A percentile compares a stretch with the other conserved stretches of the same genome.
Evolutionary conservation across 108 stramenopile species (phyloP).

Genomic region (Nannochloropsis gaditana): DNA sequence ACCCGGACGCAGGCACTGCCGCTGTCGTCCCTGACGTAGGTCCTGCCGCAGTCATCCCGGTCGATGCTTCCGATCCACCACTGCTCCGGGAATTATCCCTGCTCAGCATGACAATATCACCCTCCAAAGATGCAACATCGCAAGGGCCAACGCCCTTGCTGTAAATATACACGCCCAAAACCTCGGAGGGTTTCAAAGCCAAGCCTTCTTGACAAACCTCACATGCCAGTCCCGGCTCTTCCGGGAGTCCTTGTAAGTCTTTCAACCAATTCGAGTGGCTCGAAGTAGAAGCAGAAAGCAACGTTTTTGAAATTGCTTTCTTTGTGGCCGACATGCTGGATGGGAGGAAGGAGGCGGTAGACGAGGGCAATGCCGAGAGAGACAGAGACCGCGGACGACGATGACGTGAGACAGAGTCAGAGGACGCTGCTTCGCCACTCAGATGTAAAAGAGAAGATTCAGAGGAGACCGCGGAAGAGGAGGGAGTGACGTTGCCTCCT

Average conservation of each 20-base stretch:
- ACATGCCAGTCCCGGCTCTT: constrained; percentile 48
- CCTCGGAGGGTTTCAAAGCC: constrained; percentile 9
- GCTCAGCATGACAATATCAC: constrained; percentile 33
- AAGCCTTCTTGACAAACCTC: constrained; percentile 49
- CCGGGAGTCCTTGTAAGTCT: constrained; percentile 43
- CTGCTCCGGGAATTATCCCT: background rate
- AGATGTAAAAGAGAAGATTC: background rate
- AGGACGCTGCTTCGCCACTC: background rate
- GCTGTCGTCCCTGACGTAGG: background rate
- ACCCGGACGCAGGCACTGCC: background rate
- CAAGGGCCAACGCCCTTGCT: constrained; percentile 20
- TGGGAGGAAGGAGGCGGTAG: background rate
- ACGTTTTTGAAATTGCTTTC: constrained; percentile 21
- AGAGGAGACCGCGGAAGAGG: background rate
- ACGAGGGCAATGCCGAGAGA: background rate
- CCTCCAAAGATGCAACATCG: constrained; percentile 30
- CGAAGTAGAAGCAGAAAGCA: background rate
- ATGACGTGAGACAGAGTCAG: background rate
- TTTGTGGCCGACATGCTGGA: constrained; percentile 3
- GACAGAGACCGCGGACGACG: background rate
- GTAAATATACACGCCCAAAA: constrained; percentile 37
- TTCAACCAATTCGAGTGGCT: constrained; percentile 31
- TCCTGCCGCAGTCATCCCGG: background rate
- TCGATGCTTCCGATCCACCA: background rate
- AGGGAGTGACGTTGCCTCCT: background rate